phyloP scores from a whole-genome alignment of 495 filamentous ascomycete genomes.

The Ramalina intermedia region DNA sequence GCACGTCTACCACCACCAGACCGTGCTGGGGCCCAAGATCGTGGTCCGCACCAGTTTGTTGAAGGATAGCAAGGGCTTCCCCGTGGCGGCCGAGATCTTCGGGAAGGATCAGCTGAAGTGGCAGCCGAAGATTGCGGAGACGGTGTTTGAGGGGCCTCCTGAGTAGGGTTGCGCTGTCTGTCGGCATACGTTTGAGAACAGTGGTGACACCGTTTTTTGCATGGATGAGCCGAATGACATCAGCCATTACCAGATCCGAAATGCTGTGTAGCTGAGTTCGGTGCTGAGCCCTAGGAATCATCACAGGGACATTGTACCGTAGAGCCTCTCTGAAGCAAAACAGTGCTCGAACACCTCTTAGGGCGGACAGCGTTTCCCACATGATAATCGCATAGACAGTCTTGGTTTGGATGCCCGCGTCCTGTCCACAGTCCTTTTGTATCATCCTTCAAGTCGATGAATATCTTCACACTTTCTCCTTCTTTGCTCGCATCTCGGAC shows the following conservation, averaged over 20 bases:
- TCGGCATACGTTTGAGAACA: too few relatives aligned
- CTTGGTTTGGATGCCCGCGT: neutral
- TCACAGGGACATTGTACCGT: too few relatives aligned
- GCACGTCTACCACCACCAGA: conserved; percentile 38
- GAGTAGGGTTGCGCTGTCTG: neutral
- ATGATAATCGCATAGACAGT: too few relatives aligned
- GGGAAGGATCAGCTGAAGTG: conserved; percentile 20
- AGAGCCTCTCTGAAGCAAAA: too few relatives aligned
- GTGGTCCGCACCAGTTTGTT: conserved; percentile 32
- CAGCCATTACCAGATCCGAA: too few relatives aligned
- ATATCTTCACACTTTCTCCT: conserved; percentile 25
- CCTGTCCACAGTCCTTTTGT: neutral
- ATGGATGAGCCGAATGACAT: too few relatives aligned
- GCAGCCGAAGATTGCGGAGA: conserved; percentile 15
- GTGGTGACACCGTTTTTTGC: too few relatives aligned
- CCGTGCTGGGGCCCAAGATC: conserved; percentile 29
- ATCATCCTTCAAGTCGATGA: neutral
- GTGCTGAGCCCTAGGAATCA: too few relatives aligned
- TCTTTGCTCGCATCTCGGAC: conserved; percentile 41
- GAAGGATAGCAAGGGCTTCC: conserved; percentile 12
- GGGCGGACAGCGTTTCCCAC: too few relatives aligned
- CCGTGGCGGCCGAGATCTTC: conserved; percentile 16
- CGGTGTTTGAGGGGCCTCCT: conserved; percentile 11
- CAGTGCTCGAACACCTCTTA: too few relatives aligned
- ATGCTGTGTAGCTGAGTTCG: too few relatives aligned